phyloP scores from a whole-genome alignment of 768 basidiomycete species.

The Suillus cothurnatus region DNA sequence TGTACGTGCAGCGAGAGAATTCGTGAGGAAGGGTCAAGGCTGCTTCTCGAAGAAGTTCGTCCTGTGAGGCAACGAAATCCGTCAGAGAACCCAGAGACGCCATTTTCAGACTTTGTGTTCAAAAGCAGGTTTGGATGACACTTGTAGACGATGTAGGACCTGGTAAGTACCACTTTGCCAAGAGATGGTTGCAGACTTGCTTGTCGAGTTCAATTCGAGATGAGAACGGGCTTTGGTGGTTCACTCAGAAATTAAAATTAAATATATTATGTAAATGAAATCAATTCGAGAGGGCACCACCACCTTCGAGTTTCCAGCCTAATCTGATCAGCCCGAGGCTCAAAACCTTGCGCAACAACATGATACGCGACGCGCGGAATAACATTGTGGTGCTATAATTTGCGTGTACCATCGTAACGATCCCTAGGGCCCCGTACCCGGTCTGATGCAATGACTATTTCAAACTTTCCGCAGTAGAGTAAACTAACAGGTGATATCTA shows the following conservation, averaged over 20 bases:
- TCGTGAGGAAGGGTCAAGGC: constrained; percentile 59
- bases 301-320: no score
- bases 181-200: not conserved
- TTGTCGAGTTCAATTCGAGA: no score
- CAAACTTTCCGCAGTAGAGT: no score
- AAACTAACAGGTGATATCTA: no score
- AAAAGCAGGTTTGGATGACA: not conserved
- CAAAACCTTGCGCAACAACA: no score
- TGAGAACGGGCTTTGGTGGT: not conserved
- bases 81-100: constrained; percentile 34
- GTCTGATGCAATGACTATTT: no score
- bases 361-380: no score
- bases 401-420: no score
- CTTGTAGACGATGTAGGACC: not conserved
- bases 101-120: constrained; percentile 1
- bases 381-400: no score
- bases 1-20: constrained; percentile 68
- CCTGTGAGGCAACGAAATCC: constrained; percentile 29
- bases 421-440: no score
- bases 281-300: not conserved
- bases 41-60: constrained; percentile 34
- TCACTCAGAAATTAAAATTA: not conserved
- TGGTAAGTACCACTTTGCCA: not conserved
- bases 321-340: no score
- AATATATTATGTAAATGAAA: not conserved